Percentiles rank a stretch among this genome's conserved stretches.
These are phyloP conservation scores for Kodamaea ohmeri DNA, from an alignment of 1,139 yeast species.

Conservation along the genomic window DNA sequence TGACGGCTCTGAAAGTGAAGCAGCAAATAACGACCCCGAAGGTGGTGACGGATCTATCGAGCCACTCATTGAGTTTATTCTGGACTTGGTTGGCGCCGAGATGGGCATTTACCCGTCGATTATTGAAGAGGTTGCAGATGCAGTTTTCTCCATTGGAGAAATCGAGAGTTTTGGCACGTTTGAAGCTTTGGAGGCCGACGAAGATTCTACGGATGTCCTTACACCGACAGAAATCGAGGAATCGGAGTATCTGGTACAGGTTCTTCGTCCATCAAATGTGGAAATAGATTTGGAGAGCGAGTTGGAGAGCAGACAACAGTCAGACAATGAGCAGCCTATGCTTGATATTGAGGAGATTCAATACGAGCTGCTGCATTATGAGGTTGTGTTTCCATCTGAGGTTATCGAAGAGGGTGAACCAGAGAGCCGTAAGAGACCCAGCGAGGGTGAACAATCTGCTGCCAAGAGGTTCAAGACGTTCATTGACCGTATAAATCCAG, in stretches of 20 bases:
- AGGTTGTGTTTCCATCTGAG: conserved; percentile 7
- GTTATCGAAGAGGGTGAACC: conserved; percentile 4
- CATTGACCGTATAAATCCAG: conserved; percentile 8
- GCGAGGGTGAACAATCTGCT: conserved; percentile 6
- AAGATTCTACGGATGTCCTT: background rate
- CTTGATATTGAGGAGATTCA: background rate
- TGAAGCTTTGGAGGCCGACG: background rate
- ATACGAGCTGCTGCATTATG: background rate
- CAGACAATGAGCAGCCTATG: conserved; percentile 1
- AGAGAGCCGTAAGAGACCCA: conserved; percentile 6
- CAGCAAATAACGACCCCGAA: no score
- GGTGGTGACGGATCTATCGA: background rate
- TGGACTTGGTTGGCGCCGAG: background rate
- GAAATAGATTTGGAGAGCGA: conserved; percentile 2
- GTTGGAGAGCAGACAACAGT: background rate
- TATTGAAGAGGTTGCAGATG: background rate
- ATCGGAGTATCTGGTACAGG: background rate
- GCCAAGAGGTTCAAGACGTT: conserved; percentile 7
- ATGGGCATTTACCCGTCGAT: background rate
- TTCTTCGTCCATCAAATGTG: background rate
- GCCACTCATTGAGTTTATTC: no score
- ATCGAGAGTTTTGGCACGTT: background rate
- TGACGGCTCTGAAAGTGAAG: no score
- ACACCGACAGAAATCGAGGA: conserved; percentile 1
- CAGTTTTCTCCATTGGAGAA: background rate